Evolutionary conservation across 2,329 filamentous ascomycete species (phyloP).

Genomic region (Xylariaceae sp.): DNA sequence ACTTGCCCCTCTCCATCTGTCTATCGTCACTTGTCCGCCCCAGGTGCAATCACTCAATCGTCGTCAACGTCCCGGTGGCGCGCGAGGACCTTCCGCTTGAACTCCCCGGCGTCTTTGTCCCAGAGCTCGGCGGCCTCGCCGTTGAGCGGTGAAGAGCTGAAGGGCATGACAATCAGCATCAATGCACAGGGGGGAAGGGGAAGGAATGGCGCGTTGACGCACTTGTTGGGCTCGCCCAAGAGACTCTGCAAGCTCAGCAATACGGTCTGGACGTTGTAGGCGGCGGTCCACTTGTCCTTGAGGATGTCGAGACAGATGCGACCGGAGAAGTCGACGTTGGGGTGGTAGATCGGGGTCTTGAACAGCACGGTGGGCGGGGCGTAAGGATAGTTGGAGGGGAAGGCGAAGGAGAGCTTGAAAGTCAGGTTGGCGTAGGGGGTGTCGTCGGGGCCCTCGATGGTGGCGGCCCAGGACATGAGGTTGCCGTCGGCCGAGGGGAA

Average conservation of each 20-base stretch:
- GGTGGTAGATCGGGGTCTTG: slow-evolving; percentile 98
- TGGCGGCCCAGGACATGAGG: slow-evolving; percentile 88
- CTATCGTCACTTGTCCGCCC: too few relatives aligned
- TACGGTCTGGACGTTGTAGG: slow-evolving; percentile 94
- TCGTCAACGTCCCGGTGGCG: slow-evolving; percentile 63
- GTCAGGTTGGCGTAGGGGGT: slow-evolving; percentile 86
- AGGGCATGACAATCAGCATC: slow-evolving; percentile 17
- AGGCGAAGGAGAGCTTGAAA: slow-evolving; percentile 88
- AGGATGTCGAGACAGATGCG: slow-evolving; percentile 97
- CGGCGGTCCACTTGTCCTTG: slow-evolving; percentile 98
- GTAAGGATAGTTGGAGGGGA: slow-evolving; percentile 92
- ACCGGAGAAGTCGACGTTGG: slow-evolving; percentile 95
- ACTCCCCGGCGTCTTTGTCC: slow-evolving; percentile 83
- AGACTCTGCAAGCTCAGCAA: slow-evolving; percentile 91
- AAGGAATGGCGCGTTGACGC: slow-evolving; percentile 35
- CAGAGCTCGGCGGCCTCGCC: slow-evolving; percentile 94
- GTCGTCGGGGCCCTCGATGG: slow-evolving; percentile 84
- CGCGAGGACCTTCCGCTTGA: slow-evolving; percentile 69
- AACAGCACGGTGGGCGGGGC: slow-evolving; percentile 87
- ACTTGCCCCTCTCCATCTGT: too few relatives aligned
- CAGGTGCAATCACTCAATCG: slow-evolving; percentile 39
- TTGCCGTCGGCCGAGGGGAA: slow-evolving; percentile 90
- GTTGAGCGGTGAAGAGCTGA: slow-evolving; percentile 86
- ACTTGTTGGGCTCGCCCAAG: slow-evolving; percentile 98
- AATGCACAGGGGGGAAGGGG: not conserved